phyloP scores from a whole-genome alignment of 345 rosid species.

The Boechera stricta region DNA sequence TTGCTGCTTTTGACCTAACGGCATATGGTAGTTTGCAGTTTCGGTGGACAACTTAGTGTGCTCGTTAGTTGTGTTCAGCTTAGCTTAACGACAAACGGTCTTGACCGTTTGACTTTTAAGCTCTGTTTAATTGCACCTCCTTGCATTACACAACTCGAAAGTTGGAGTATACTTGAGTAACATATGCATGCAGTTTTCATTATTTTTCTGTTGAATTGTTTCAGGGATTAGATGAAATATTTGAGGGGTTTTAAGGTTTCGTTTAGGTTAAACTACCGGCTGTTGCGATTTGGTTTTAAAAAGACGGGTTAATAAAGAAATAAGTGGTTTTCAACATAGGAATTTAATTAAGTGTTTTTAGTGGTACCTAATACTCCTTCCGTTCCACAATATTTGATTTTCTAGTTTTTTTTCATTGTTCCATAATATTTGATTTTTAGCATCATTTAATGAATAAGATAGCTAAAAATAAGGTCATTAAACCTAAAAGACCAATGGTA shows the following conservation, averaged over 20 bases:
- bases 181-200: neutral
- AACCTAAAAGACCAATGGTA: no score
- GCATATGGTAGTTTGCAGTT: neutral
- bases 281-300: neutral
- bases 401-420: no score
- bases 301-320: neutral
- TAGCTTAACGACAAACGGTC: neutral
- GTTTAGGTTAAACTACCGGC: neutral
- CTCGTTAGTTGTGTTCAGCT: neutral
- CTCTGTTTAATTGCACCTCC: neutral
- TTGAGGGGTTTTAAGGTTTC: neutral
- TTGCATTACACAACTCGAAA: slow-evolving; percentile 2
- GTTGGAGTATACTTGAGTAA: neutral
- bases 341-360: neutral
- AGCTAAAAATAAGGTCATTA: no score
- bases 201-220: neutral
- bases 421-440: no score
- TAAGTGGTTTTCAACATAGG: neutral
- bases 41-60: neutral
- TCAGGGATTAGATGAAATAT: neutral
- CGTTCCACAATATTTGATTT: no score
- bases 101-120: neutral
- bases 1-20: neutral
- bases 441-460: no score
- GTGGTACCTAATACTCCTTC: no score